Conservation (phyloP, 108 stramenopile species). For the Cyclotella cryptica region DNA sequence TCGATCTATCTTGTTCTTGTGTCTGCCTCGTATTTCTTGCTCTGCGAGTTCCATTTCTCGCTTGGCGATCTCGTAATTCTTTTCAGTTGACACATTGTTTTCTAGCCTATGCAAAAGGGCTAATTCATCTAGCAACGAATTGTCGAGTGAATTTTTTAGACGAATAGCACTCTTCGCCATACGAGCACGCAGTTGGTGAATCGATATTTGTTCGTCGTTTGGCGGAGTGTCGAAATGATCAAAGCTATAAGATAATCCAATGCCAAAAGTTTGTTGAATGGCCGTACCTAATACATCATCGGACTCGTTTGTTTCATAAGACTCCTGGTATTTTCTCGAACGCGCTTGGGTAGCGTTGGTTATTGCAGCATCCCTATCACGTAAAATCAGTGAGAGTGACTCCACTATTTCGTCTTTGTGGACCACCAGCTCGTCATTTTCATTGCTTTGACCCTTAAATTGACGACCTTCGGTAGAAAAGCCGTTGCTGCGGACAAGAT, state of each 20-base stretch:
- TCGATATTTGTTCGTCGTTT: constrained; percentile 52
- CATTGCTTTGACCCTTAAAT: constrained; percentile 9
- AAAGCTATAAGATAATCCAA: constrained; percentile 80
- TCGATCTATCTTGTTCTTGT: constrained; percentile 21
- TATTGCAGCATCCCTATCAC: constrained; percentile 50
- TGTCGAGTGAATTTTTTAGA: constrained; percentile 54
- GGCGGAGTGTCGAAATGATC: constrained; percentile 65
- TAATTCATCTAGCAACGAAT: constrained; percentile 43
- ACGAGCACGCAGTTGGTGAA: constrained; percentile 73
- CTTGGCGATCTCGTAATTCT: constrained; percentile 31
- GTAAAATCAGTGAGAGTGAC: constrained; percentile 54
- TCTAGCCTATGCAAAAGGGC: constrained; percentile 47
- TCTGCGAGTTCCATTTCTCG: constrained; percentile 36
- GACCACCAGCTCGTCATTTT: constrained; percentile 23
- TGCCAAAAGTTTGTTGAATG: constrained; percentile 74
- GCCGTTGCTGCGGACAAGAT: constrained; percentile 31
- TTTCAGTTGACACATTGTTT: constrained; percentile 24
- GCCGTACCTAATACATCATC: constrained; percentile 87
- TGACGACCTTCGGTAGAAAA: constrained; percentile 50
- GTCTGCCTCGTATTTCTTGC: constrained; percentile 25
- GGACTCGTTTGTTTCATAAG: constrained; percentile 43
- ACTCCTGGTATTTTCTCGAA: constrained; percentile 47
- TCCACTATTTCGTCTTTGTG: constrained; percentile 41
- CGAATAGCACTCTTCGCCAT: constrained; percentile 86
- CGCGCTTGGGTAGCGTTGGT: constrained; percentile 41